These are phyloP conservation scores for Spiraea crenata DNA, from an alignment of 331 rosid genomes.

Conservation along the genomic window DNA sequence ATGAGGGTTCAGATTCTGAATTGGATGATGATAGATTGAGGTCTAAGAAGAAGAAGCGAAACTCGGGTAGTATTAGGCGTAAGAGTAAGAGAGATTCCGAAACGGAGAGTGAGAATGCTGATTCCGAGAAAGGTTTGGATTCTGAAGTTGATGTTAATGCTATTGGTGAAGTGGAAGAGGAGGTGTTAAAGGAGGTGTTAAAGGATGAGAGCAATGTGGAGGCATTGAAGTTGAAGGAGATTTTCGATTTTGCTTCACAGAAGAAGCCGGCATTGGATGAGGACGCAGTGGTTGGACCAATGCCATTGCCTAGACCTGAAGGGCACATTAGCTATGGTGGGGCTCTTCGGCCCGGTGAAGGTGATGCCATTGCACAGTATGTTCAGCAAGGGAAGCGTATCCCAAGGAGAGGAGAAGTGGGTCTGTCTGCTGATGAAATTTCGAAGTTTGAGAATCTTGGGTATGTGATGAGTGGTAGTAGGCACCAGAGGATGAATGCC, in stretches of 20 bases:
- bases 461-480: conserved; percentile 91
- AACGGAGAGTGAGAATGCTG: conserved; percentile 33
- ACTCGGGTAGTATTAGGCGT: conserved; percentile 23
- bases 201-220: conserved; percentile 45
- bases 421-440: conserved; percentile 92
- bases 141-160: conserved; percentile 38
- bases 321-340: conserved; percentile 98
- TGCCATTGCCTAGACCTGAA: conserved; percentile 87
- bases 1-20: conserved; percentile 34
- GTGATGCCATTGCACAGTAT: conserved; percentile 91
- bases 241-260: conserved; percentile 72
- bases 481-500: conserved; percentile 97
- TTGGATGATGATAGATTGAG: conserved; percentile 25
- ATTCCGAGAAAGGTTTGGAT: conserved; percentile 41
- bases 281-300: conserved; percentile 79
- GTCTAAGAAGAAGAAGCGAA: conserved; percentile 38
- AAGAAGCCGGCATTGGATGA: conserved; percentile 65
- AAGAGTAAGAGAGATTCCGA: conserved; percentile 38
- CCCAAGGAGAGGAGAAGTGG: conserved; percentile 95
- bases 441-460: conserved; percentile 76
- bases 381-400: conserved; percentile 99
- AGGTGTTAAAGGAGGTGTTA: conserved; percentile 31
- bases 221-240: conserved; percentile 59
- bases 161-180: conserved; percentile 42
- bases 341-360: conserved; percentile 96